These are phyloP conservation scores for Penicillium crystallinum DNA, from an alignment of 495 filamentous ascomycete species.

Conservation along the genomic window DNA sequence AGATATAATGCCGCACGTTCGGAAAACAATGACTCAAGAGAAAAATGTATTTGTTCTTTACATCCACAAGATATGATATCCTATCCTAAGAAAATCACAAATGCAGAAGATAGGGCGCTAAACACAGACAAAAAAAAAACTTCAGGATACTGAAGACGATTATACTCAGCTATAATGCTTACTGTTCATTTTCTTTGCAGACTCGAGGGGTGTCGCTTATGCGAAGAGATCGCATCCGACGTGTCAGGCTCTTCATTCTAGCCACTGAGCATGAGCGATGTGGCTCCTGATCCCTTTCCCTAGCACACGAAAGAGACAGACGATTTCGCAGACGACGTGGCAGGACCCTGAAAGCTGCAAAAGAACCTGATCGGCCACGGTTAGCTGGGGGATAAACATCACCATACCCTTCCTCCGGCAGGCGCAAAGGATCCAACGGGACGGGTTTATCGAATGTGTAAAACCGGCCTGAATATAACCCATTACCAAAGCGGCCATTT, in stretches of 20 bases:
- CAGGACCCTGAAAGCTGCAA: not conserved
- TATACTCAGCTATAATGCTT: not conserved
- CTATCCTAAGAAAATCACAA: too few relatives aligned
- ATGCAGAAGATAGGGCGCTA: too few relatives aligned
- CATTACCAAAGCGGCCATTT: not conserved
- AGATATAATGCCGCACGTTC: too few relatives aligned
- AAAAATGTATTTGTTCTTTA: too few relatives aligned
- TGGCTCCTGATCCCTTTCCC: not conserved
- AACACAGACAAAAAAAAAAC: too few relatives aligned
- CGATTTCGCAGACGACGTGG: not conserved
- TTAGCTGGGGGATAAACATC: not conserved
- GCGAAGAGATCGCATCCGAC: not conserved
- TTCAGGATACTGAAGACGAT: not conserved
- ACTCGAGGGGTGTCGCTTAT: not conserved
- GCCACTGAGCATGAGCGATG: not conserved
- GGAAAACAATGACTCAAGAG: too few relatives aligned
- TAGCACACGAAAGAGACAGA: not conserved
- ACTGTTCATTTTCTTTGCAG: not conserved
- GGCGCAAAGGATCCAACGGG: not conserved
- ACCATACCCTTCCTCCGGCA: too few relatives aligned
- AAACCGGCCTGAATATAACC: too few relatives aligned
- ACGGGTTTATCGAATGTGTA: too few relatives aligned
- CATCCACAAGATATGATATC: too few relatives aligned
- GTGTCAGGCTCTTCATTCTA: not conserved
- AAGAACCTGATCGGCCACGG: not conserved